Conservation (phyloP, 1,139 yeast genomes). For the Candida sanyaensis region DNA sequence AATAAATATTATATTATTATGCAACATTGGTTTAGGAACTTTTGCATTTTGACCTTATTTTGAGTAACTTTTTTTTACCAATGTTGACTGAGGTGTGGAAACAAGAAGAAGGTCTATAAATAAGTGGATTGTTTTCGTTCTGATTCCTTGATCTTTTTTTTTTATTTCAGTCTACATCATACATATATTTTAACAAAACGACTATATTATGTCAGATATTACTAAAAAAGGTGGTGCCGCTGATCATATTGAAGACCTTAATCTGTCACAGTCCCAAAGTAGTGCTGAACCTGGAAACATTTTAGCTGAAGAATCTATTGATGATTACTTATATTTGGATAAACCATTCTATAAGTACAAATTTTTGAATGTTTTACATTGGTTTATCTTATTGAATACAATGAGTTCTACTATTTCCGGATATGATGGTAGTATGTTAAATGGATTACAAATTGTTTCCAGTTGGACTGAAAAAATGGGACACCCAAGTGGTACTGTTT, state of each 20-base stretch:
- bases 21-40: too few relatives aligned
- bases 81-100: too few relatives aligned
- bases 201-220: not conserved
- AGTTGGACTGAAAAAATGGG: constrained; percentile 39
- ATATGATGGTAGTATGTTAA: constrained; percentile 53
- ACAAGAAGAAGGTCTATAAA: too few relatives aligned
- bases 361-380: constrained; percentile 37
- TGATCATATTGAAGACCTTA: not conserved
- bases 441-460: constrained; percentile 48
- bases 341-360: constrained; percentile 24
- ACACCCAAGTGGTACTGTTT: constrained; percentile 41
- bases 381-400: constrained; percentile 37
- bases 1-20: too few relatives aligned
- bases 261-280: not conserved
- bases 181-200: too few relatives aligned
- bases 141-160: too few relatives aligned
- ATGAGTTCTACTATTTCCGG: constrained; percentile 51
- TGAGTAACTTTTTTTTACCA: too few relatives aligned
- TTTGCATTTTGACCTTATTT: too few relatives aligned
- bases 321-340: constrained; percentile 8
- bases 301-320: constrained; percentile 1
- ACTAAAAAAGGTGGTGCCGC: not conserved
- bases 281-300: not conserved
- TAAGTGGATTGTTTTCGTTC: too few relatives aligned
- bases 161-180: too few relatives aligned